Percentiles rank a stretch among this genome's conserved stretches.
Evolutionary conservation across 208 protist species (phyloP).

Genomic region (Trypanosoma brucei): DNA sequence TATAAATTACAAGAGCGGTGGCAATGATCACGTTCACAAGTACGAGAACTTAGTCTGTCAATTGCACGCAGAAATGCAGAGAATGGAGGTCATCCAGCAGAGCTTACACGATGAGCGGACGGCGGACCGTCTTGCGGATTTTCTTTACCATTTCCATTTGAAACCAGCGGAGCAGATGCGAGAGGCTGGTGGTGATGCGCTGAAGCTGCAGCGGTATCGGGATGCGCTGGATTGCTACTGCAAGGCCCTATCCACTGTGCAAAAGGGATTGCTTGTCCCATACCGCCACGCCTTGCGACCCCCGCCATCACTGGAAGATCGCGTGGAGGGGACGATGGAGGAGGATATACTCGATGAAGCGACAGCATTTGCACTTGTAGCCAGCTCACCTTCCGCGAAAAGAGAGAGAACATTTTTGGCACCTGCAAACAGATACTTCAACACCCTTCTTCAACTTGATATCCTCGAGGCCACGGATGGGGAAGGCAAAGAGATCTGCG

Average conservation of each 20-base stretch:
- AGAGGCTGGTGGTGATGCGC: constrained; percentile 18
- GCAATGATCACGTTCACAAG: too few relatives aligned
- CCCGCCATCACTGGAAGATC: constrained; percentile 25
- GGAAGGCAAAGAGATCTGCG: neutral
- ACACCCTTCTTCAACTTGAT: constrained; percentile 3
- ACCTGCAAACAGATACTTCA: constrained; percentile 18
- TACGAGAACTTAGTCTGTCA: too few relatives aligned
- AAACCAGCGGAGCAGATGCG: constrained; percentile 18
- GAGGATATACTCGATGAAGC: constrained; percentile 2
- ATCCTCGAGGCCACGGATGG: neutral
- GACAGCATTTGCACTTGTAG: neutral
- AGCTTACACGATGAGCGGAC: constrained; percentile 21
- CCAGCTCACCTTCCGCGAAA: neutral
- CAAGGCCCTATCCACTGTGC: constrained; percentile 5
- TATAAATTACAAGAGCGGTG: too few relatives aligned
- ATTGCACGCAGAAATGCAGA: constrained; percentile 1
- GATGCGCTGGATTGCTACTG: constrained; percentile 20
- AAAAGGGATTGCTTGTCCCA: constrained; percentile 20
- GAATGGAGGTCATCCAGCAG: constrained; percentile 7
- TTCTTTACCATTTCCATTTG: constrained; percentile 12
- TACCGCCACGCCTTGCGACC: constrained; percentile 19
- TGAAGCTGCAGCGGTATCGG: constrained; percentile 2
- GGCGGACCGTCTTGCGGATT: constrained; percentile 9
- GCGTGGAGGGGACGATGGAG: constrained; percentile 1
- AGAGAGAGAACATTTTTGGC: neutral